These are phyloP conservation scores for Alternaria gansuensis DNA, from an alignment of 2,329 filamentous ascomycete genomes.

Conservation along the genomic window DNA sequence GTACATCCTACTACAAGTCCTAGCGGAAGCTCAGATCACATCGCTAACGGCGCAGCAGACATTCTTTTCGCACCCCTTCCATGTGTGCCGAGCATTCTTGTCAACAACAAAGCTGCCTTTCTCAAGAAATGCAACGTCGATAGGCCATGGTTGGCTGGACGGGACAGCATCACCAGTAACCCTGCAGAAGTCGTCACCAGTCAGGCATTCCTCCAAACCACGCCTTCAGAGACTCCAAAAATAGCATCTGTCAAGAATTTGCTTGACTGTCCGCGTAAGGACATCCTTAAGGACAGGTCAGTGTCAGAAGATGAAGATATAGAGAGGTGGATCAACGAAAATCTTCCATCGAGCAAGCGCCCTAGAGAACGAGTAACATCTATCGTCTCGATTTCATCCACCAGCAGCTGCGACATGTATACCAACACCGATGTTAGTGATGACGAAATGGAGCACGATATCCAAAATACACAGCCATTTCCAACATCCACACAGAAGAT, in stretches of 20 bases:
- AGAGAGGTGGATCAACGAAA: slow-evolving; percentile 40
- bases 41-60: slow-evolving; percentile 23
- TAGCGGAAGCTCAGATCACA: not conserved
- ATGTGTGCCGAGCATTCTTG: slow-evolving; percentile 15
- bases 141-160: not conserved
- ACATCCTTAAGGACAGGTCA: not conserved
- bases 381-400: slow-evolving; percentile 40
- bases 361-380: slow-evolving; percentile 39
- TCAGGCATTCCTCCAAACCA: slow-evolving; percentile 2
- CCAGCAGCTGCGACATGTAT: slow-evolving; percentile 44
- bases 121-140: slow-evolving; percentile 20
- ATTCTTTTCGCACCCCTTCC: slow-evolving; percentile 14
- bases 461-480: slow-evolving; percentile 2
- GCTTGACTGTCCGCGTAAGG: not conserved
- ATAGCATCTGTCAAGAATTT: not conserved
- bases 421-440: slow-evolving; percentile 40
- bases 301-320: slow-evolving; percentile 30
- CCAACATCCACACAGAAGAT: slow-evolving; percentile 35
- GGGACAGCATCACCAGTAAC: slow-evolving; percentile 9
- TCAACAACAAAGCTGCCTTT: slow-evolving; percentile 14
- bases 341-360: slow-evolving; percentile 31
- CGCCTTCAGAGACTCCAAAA: not conserved
- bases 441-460: slow-evolving; percentile 30
- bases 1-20: slow-evolving; percentile 20
- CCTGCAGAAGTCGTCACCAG: slow-evolving; percentile 1